Evolutionary conservation across 345 rosid genomes (phyloP).

Genomic region (Citrus unshiu): DNA sequence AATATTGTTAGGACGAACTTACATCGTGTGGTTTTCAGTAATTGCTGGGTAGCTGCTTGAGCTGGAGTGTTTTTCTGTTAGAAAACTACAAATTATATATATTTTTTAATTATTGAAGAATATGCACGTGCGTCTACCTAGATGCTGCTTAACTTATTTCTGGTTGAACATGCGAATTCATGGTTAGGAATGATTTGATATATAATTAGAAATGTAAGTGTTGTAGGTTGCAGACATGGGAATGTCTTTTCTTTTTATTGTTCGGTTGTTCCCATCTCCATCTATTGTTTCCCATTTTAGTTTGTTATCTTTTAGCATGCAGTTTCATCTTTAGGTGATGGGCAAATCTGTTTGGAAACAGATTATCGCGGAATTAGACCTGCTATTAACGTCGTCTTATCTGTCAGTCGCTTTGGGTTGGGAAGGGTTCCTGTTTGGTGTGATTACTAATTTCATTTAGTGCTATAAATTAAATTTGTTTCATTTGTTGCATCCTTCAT

Average conservation of each 20-base stretch:
- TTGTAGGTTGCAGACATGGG: neutral
- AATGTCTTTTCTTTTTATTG: neutral
- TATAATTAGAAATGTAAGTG: neutral
- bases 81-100: slow-evolving; percentile 21
- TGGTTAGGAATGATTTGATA: slow-evolving; percentile 5
- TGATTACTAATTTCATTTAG: neutral
- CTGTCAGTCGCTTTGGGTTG: neutral
- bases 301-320: neutral
- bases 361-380: no score
- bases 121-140: slow-evolving; percentile 5
- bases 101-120: slow-evolving; percentile 13
- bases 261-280: neutral
- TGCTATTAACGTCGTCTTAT: no score
- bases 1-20: slow-evolving; percentile 25
- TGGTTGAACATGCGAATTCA: slow-evolving; percentile 1
- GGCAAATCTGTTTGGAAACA: no score
- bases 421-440: neutral
- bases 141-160: slow-evolving; percentile 3
- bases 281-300: neutral
- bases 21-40: slow-evolving; percentile 17
- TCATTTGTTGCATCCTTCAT: neutral
- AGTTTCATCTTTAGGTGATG: neutral
- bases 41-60: slow-evolving; percentile 5
- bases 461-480: neutral
- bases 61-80: slow-evolving; percentile 18